Conservation (phyloP, 345 rosid genomes). For the Boechera retrofracta region DNA sequence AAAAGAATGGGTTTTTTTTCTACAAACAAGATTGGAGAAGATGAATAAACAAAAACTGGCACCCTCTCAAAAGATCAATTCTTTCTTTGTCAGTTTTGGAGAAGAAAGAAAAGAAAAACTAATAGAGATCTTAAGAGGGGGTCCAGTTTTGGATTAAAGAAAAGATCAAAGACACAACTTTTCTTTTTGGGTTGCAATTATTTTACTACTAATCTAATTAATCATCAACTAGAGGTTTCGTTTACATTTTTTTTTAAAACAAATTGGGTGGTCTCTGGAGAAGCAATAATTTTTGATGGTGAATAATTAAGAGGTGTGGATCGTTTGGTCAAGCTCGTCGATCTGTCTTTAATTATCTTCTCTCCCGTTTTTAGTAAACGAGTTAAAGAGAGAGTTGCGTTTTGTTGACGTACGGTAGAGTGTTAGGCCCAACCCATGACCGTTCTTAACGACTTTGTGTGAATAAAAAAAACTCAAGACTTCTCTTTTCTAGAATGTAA, state of each 20-base stretch:
- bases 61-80: constrained; percentile 38
- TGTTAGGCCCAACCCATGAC: too few species aligned
- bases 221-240: constrained; percentile 13
- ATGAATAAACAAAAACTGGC: neutral
- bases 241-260: neutral
- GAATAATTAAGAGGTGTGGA: constrained; percentile 3
- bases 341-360: constrained; percentile 17
- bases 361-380: constrained; percentile 25
- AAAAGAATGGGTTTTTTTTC: neutral
- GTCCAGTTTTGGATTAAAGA: constrained; percentile 38
- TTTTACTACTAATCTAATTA: constrained; percentile 1
- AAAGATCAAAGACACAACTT: constrained; percentile 39
- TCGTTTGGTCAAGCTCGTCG: constrained; percentile 21
- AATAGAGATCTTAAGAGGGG: constrained; percentile 32
- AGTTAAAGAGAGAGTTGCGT: too few species aligned
- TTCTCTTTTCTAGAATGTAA: too few species aligned
- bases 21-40: constrained; percentile 35
- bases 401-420: too few species aligned
- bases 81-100: constrained; percentile 3
- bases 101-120: neutral
- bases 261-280: constrained; percentile 16
- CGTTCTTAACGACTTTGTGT: too few species aligned
- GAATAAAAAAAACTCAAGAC: too few species aligned
- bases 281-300: constrained; percentile 28
- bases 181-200: constrained; percentile 17